Base-by-base conservation (phyloP, 177 flowering plant species). In the Tripterygium wilfordii region DNA sequence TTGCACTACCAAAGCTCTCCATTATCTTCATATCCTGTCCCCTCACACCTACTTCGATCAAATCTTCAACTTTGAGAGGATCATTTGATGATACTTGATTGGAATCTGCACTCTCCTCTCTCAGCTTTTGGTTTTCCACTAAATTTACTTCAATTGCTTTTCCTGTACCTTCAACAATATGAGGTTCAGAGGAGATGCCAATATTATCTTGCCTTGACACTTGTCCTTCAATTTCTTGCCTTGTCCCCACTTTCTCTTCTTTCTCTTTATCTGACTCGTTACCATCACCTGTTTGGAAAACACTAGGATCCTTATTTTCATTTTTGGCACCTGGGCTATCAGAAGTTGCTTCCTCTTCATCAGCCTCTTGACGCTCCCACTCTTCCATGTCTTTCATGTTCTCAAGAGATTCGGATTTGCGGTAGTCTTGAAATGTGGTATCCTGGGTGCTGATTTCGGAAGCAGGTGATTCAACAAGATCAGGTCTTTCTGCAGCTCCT, bases 401-500 rank as follows among this genome's bases (percentile, higher is more conserved):
- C 10, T 53, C 10, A 0, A 14, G 32, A 31, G 53, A 30, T 42
- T 46, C 27, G 14, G 62, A 50, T 45, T 45, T 25, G 26, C 63
- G 27, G 49, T 20, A 9, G 20, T 60, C 53, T 52, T 59, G 58
- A 38, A 43, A 62, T n/a, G n/a, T n/a, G 26, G 42, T 53, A 33
- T 46, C 47, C 13, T 42, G 26, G 7, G 32, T n/a, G 38, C 48
- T 20, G 9, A 13, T 10, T 42, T 56, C 50, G 13, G 19, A 10
- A 19, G 26, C 13, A 32, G 66, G 41, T 38, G 58, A 29, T 24
- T 66, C 60, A 56, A 21, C 64, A 25, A 38, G 20, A 13, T 17
- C 45, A 18, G 58, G 42, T 17, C 54, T 58, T 32, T 36, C 64
- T 20, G 41, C 51, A 43, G 10, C 37, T 36, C 42, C 48, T 13